Evolutionary conservation across 1,284 basidiomycete genomes (phyloP).

Genomic region (Ustilago loliicola): DNA sequence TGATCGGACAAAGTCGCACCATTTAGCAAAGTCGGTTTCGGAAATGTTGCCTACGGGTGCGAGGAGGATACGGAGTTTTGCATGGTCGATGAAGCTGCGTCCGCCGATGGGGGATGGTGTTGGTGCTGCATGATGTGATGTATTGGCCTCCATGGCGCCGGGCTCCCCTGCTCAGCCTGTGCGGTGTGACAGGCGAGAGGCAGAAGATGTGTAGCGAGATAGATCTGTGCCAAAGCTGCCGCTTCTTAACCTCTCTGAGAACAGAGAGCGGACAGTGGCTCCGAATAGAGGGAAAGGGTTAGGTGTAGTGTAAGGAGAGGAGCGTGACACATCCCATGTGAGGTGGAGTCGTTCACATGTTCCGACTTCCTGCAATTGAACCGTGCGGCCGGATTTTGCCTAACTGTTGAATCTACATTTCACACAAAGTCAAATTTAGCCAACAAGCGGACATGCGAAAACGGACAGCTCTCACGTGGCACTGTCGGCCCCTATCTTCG

Average conservation of each 20-base stretch:
- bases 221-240: no score
- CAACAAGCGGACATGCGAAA: not conserved
- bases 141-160: conserved; percentile 9
- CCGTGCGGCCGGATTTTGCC: conserved; percentile 1
- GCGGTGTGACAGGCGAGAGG: no score
- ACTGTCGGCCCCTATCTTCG: not conserved
- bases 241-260: no score
- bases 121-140: conserved; percentile 24
- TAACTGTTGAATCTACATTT: not conserved
- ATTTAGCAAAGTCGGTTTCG: conserved; percentile 60
- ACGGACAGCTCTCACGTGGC: not conserved
- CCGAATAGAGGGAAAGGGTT: not conserved
- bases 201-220: no score
- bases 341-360: conserved; percentile 4
- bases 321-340: not conserved
- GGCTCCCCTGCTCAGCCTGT: not conserved
- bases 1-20: conserved; percentile 57
- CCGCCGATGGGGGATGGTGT: conserved; percentile 51
- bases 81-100: conserved; percentile 54
- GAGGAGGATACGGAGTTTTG: conserved; percentile 65
- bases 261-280: not conserved
- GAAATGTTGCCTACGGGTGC: conserved; percentile 60
- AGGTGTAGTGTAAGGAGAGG: not conserved
- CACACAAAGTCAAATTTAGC: not conserved
- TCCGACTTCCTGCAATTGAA: conserved; percentile 9